Percentiles rank a stretch among this genome's conserved stretches.
Conservation (phyloP, 306 rosid species). For the Abrus precatorius region DNA sequence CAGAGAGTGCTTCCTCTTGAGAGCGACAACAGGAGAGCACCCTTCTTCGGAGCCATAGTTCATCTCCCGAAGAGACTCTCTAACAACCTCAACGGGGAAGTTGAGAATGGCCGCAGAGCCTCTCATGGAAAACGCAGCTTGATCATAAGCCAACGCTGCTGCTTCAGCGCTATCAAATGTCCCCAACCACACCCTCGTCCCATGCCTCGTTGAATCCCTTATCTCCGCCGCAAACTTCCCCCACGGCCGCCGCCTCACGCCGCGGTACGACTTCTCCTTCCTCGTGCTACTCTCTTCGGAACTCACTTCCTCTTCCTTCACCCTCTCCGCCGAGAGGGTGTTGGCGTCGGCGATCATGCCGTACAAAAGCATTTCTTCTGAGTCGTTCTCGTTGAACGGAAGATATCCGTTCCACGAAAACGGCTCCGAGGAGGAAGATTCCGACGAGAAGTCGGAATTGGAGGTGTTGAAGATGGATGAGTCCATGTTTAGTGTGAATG, state of each 20-base stretch:
- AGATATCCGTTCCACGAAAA: slow-evolving; percentile 62
- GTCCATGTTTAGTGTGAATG: slow-evolving; percentile 43
- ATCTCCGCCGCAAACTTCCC: slow-evolving; percentile 97
- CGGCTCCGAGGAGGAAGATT: slow-evolving; percentile 67
- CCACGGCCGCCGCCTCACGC: slow-evolving; percentile 91
- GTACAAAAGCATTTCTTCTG: slow-evolving; percentile 88
- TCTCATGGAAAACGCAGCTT: slow-evolving; percentile 92
- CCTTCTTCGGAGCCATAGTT: slow-evolving; percentile 60
- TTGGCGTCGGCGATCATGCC: slow-evolving; percentile 65
- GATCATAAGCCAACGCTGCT: slow-evolving; percentile 93
- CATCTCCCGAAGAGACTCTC: slow-evolving; percentile 79
- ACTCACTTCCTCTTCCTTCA: slow-evolving; percentile 77
- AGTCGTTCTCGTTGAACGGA: slow-evolving; percentile 90
- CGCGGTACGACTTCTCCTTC: slow-evolving; percentile 79
- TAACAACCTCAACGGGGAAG: slow-evolving; percentile 77
- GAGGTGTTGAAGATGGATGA: slow-evolving; percentile 56
- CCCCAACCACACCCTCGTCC: slow-evolving; percentile 92
- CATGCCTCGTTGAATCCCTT: slow-evolving; percentile 86
- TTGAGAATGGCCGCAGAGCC: slow-evolving; percentile 86
- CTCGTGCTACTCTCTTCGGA: slow-evolving; percentile 47
- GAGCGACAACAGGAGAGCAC: slow-evolving; percentile 88
- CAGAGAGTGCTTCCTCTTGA: slow-evolving; percentile 89
- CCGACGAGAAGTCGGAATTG: slow-evolving; percentile 63
- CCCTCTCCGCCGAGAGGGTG: not conserved
- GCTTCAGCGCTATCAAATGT: slow-evolving; percentile 96